A percentile compares a stretch with the other conserved stretches of the same genome.
phyloP scores from a whole-genome alignment of 2,329 filamentous ascomycete genomes.

The Gnomoniopsis sp. region DNA sequence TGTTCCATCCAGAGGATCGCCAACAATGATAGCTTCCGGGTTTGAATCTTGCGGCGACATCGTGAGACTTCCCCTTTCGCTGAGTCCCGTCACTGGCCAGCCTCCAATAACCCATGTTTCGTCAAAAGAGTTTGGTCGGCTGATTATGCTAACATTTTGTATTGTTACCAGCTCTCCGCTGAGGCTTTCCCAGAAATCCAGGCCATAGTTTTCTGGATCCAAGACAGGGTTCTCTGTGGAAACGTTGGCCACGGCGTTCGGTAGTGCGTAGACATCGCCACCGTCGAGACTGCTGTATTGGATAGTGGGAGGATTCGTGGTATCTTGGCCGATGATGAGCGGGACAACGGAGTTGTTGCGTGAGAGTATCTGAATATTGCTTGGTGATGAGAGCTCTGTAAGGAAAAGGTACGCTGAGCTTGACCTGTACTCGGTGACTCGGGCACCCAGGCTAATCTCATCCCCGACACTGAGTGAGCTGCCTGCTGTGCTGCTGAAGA shows the following conservation, averaged over 20 bases:
- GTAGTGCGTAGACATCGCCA: slow-evolving; percentile 63
- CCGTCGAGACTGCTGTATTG: slow-evolving; percentile 60
- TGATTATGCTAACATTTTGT: slow-evolving; percentile 51
- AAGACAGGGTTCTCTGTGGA: slow-evolving; percentile 59
- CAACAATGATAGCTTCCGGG: slow-evolving; percentile 66
- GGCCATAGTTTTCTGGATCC: slow-evolving; percentile 57
- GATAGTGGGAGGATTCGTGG: slow-evolving; percentile 54
- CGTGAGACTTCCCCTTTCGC: slow-evolving; percentile 62
- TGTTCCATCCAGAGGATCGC: slow-evolving; percentile 61
- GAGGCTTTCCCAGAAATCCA: slow-evolving; percentile 73
- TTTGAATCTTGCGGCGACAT: slow-evolving; percentile 61
- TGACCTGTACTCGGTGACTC: slow-evolving; percentile 55
- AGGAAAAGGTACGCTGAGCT: slow-evolving; percentile 56
- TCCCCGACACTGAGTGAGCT: slow-evolving; percentile 58
- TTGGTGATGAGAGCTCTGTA: slow-evolving; percentile 58
- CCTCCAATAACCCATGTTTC: slow-evolving; percentile 68
- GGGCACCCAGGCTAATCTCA: slow-evolving; percentile 56
- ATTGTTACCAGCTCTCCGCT: slow-evolving; percentile 66
- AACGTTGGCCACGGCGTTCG: slow-evolving; percentile 58
- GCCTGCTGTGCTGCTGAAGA: slow-evolving; percentile 53
- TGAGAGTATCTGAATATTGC: slow-evolving; percentile 50
- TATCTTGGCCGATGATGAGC: slow-evolving; percentile 58
- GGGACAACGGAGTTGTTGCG: slow-evolving; percentile 52
- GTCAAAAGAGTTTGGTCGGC: slow-evolving; percentile 60
- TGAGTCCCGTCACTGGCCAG: slow-evolving; percentile 61